A percentile compares a stretch with the other conserved stretches of the same genome.
Conservation (phyloP, 1,139 yeast species). For the Kodamaea fungicola region DNA sequence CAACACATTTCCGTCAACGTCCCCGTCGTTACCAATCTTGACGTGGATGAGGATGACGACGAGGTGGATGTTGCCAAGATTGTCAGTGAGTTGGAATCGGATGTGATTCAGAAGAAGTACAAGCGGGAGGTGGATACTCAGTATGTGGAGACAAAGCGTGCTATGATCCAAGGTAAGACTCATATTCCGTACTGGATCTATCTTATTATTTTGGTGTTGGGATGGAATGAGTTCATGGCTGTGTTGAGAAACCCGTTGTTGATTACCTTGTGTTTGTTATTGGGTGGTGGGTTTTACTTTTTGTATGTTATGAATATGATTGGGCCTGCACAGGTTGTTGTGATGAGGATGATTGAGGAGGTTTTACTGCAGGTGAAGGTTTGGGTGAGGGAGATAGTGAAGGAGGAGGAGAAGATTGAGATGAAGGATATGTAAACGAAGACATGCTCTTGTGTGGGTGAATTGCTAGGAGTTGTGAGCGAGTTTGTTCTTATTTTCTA, state of each 20-base stretch:
- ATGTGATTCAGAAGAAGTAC: slow-evolving; percentile 56
- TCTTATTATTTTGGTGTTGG: slow-evolving; percentile 66
- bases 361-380: slow-evolving; percentile 54
- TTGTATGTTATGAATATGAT: slow-evolving; percentile 70
- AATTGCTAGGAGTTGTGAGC: too few species aligned
- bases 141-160: slow-evolving; percentile 80
- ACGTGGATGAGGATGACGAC: slow-evolving; percentile 35
- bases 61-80: slow-evolving; percentile 42
- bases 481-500: too few species aligned
- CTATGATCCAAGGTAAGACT: slow-evolving; percentile 65
- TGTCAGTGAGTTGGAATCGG: slow-evolving; percentile 55
- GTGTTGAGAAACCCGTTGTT: slow-evolving; percentile 79
- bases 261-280: slow-evolving; percentile 52
- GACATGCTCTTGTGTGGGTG: too few species aligned
- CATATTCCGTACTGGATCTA: slow-evolving; percentile 85
- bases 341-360: slow-evolving; percentile 56
- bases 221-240: slow-evolving; percentile 96
- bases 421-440: slow-evolving; percentile 2
- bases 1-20: slow-evolving; percentile 6
- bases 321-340: slow-evolving; percentile 68
- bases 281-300: slow-evolving; percentile 61
- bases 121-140: slow-evolving; percentile 77
- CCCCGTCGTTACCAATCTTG: slow-evolving; percentile 20
- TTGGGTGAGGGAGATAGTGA: slow-evolving; percentile 50
- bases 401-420: slow-evolving; percentile 25